Conservation (phyloP, 345 rosid species). For the Bruguiera parviflora region DNA sequence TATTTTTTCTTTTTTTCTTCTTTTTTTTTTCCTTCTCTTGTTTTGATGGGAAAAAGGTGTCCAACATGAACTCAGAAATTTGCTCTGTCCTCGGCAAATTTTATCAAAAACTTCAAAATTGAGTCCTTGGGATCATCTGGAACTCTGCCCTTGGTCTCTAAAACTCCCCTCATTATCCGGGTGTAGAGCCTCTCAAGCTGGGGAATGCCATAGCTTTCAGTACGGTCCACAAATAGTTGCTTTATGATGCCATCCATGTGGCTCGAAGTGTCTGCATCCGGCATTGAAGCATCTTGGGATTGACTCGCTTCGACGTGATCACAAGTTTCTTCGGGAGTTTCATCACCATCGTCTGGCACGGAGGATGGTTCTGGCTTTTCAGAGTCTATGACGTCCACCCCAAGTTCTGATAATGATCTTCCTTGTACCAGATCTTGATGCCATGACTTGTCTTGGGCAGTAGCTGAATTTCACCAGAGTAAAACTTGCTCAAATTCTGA, state of each 20-base stretch:
- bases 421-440: conserved; percentile 41
- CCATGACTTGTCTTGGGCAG: conserved; percentile 52
- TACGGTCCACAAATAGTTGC: conserved; percentile 47
- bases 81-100: conserved; percentile 60
- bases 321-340: conserved; percentile 26
- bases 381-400: conserved; percentile 29
- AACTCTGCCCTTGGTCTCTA: conserved; percentile 43
- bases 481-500: neutral
- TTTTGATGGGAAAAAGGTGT: conserved; percentile 9
- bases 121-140: conserved; percentile 52
- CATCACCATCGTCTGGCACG: conserved; percentile 22
- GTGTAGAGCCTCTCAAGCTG: conserved; percentile 86
- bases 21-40: neutral
- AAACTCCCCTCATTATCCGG: conserved; percentile 67
- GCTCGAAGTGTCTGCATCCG: conserved; percentile 42
- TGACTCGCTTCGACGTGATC: conserved; percentile 13
- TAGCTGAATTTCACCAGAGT: conserved; percentile 21
- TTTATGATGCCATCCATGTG: conserved; percentile 40
- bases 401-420: conserved; percentile 37
- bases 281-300: conserved; percentile 33
- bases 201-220: conserved; percentile 61
- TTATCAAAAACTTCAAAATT: conserved; percentile 80
- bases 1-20: neutral
- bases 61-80: conserved; percentile 50
- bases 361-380: conserved; percentile 38